Base-by-base conservation (phyloP, 495 filamentous ascomycete genomes). In the Trichocladium antarcticum region DNA sequence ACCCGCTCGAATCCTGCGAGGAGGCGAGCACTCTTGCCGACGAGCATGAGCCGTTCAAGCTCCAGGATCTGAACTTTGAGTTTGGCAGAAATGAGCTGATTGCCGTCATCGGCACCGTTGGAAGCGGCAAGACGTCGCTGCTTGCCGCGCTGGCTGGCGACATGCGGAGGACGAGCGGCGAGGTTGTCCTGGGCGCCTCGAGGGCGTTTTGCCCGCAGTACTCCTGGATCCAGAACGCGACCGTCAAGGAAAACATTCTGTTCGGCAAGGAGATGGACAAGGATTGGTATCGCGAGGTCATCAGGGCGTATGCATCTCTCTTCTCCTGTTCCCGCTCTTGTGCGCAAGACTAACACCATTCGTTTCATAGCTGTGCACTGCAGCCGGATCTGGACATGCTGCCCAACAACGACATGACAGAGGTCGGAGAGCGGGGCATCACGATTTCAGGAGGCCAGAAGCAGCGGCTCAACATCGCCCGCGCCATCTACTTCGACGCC, bases 161-260 rank as follows among this genome's bases (percentile, higher is more conserved):
- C 55, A 98, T 98, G 92, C 75, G 89, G 16, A 78, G 80, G 60
- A 92, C 85, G 0, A 66, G 68, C 11, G 92, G 92, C 1, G 70
- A 75, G 31, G 74, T 95, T 6, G 74, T 74, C 5, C 69, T 95
- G 45, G 87, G 89, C 39, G 85, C 85, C 1, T 79, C 78, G 1
- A 69, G 89, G 42, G 85, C 89, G 0, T 95, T 93, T 56, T 98
- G 92, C 56, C 88, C 92, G 0, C 92, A 98, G 58, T 94, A 92
- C 59, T 85, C 92, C 3, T 98, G 92, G 92, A 96, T 98, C 39
- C 89, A 96, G 58, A 98, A 96, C 57, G 71, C 87, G 0, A 83
- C 81, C 12, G 81, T 96, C 5, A 80, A 75, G 49, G 76, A 94
- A 44, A 98, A 98, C 55, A 92, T 98, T 47, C 60, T 93, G 1